These are phyloP conservation scores for Myxozyma kluyveri DNA, from an alignment of 805 yeast species.

Conservation along the genomic window DNA sequence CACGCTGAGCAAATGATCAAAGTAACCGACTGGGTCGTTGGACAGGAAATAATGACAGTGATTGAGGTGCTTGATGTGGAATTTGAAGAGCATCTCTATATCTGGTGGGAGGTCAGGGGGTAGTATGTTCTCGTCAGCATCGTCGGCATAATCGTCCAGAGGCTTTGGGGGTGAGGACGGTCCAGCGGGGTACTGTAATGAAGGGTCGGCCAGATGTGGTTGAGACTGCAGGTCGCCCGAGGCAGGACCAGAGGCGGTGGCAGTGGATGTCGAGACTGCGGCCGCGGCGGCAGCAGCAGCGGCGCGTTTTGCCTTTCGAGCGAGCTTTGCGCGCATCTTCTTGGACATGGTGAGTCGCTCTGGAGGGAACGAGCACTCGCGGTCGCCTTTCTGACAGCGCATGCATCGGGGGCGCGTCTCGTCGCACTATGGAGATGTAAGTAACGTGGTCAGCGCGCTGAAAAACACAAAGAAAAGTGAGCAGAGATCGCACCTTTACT, in stretches of 20 bases:
- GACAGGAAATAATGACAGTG: constrained; percentile 25
- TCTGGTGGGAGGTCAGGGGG: constrained; percentile 6
- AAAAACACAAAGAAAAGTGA: neutral
- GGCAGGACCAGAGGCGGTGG: neutral
- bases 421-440: constrained; percentile 20
- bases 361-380: constrained; percentile 25
- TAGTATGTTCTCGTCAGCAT: neutral
- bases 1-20: constrained; percentile 7
- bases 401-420: constrained; percentile 22
- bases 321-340: constrained; percentile 18
- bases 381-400: constrained; percentile 24
- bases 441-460: neutral
- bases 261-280: neutral
- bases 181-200: neutral
- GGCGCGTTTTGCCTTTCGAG: constrained; percentile 8
- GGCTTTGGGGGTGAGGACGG: neutral
- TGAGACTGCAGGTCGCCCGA: neutral
- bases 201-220: neutral
- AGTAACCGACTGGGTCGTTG: constrained; percentile 17
- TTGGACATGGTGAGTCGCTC: constrained; percentile 16
- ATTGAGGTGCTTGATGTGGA: constrained; percentile 13
- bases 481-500: constrained; percentile 18
- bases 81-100: constrained; percentile 8
- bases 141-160: neutral
- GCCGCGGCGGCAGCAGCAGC: constrained; percentile 15